Conservation (phyloP, 768 basidiomycete species). For the Leccinum truebloodii region DNA sequence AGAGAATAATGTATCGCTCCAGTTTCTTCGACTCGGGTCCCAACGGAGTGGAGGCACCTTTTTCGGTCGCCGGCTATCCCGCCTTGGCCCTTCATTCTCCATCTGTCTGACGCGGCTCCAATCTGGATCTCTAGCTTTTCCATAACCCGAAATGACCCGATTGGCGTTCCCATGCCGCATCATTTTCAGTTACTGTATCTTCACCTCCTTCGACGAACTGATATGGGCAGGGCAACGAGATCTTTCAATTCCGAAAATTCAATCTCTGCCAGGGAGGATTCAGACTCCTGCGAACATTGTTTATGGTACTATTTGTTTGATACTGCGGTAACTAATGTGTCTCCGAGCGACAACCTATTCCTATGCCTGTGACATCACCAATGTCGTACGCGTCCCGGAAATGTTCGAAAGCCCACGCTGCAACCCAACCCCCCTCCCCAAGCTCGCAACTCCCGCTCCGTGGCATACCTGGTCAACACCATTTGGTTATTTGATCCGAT, state of each 20-base stretch:
- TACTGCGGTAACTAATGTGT: background rate
- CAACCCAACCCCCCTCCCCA: too few relatives aligned
- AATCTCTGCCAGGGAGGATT: background rate
- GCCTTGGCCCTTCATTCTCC: background rate
- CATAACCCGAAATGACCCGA: background rate
- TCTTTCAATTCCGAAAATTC: background rate
- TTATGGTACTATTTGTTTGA: too few relatives aligned
- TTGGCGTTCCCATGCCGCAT: background rate
- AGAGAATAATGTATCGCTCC: background rate
- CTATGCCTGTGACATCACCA: too few relatives aligned
- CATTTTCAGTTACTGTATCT: background rate
- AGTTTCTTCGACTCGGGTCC: background rate
- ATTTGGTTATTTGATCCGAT: too few relatives aligned
- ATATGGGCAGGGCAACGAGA: background rate
- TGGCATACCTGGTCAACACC: too few relatives aligned
- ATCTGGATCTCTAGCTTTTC: background rate
- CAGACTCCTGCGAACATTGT: background rate
- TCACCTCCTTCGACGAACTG: background rate
- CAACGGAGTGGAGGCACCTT: background rate
- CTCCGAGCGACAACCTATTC: too few relatives aligned
- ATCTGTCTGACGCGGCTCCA: background rate
- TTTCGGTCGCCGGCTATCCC: background rate
- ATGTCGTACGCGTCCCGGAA: too few relatives aligned
- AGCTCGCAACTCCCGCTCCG: too few relatives aligned
- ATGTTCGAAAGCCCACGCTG: too few relatives aligned